Conservation (phyloP, 2,329 filamentous ascomycete species). For the Emmonsiellopsis sp. region DNA sequence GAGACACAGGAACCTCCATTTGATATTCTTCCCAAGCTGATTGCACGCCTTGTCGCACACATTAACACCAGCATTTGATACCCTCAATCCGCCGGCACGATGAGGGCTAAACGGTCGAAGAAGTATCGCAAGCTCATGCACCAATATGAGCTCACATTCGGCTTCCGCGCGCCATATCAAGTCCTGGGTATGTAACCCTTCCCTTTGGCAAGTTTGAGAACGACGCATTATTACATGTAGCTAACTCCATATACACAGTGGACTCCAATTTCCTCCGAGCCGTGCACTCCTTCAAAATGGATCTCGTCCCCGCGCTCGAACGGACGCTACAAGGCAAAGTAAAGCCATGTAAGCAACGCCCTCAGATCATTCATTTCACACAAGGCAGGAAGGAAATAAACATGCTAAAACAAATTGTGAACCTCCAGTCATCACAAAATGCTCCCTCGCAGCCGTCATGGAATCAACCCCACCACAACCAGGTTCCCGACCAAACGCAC, state of each 20-base stretch:
- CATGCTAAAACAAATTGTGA: not conserved
- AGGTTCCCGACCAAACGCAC: constrained; percentile 29
- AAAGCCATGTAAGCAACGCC: constrained; percentile 55
- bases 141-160: constrained; percentile 77
- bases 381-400: not conserved
- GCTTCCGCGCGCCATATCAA: constrained; percentile 91
- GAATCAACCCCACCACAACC: constrained; percentile 29
- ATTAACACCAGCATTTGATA: not conserved
- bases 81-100: constrained; percentile 29
- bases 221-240: not conserved
- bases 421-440: constrained; percentile 65
- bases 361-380: not conserved
- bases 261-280: constrained; percentile 80
- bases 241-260: constrained; percentile 40
- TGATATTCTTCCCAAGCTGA: no score
- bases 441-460: constrained; percentile 38
- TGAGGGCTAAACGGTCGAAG: constrained; percentile 61
- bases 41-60: not conserved
- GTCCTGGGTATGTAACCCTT: constrained; percentile 52
- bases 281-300: constrained; percentile 78
- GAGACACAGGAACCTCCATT: not conserved
- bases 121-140: constrained; percentile 89
- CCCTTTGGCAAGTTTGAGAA: not conserved
- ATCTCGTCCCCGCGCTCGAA: constrained; percentile 66
- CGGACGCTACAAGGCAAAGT: constrained; percentile 79